Conservation (phyloP, 2,329 filamentous ascomycete genomes). For the Hyphodiscus sp. region DNA sequence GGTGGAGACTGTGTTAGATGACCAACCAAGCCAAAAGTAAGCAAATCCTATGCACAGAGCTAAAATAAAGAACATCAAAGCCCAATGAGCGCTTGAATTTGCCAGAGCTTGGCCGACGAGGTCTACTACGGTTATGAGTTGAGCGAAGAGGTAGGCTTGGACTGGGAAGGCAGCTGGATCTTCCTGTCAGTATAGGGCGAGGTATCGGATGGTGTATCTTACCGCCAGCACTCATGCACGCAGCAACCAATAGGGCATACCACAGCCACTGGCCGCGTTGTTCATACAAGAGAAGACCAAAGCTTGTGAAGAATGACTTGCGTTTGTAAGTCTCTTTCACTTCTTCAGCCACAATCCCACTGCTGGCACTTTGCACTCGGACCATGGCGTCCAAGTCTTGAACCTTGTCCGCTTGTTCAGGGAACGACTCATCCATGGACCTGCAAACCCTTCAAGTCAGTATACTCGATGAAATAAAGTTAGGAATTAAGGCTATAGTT, state of each 20-base stretch:
- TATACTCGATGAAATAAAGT: too few relatives aligned
- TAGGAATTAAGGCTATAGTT: too few relatives aligned
- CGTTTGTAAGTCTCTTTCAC: background rate
- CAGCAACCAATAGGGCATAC: slow-evolving; percentile 44
- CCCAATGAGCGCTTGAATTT: slow-evolving; percentile 37
- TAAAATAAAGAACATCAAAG: slow-evolving; percentile 44
- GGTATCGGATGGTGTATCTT: slow-evolving; percentile 11
- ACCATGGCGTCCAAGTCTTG: background rate
- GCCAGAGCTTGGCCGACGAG: slow-evolving; percentile 15
- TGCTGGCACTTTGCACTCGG: background rate
- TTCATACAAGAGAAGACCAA: slow-evolving; percentile 51
- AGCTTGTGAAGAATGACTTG: slow-evolving; percentile 28
- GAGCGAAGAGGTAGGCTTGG: slow-evolving; percentile 31
- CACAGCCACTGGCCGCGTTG: slow-evolving; percentile 45
- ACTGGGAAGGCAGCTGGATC: slow-evolving; percentile 29
- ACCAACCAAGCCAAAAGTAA: slow-evolving; percentile 26
- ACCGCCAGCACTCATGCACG: slow-evolving; percentile 27
- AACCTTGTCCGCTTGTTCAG: background rate
- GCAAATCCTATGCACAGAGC: slow-evolving; percentile 34
- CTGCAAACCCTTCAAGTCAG: too few relatives aligned
- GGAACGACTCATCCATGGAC: background rate
- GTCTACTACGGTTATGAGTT: slow-evolving; percentile 28
- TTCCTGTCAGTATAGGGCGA: slow-evolving; percentile 2
- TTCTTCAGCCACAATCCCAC: background rate
- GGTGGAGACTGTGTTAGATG: slow-evolving; percentile 34